These are phyloP conservation scores for Colletotrichum liaoningense DNA, from an alignment of 2,329 filamentous ascomycete genomes.

Conservation along the genomic window DNA sequence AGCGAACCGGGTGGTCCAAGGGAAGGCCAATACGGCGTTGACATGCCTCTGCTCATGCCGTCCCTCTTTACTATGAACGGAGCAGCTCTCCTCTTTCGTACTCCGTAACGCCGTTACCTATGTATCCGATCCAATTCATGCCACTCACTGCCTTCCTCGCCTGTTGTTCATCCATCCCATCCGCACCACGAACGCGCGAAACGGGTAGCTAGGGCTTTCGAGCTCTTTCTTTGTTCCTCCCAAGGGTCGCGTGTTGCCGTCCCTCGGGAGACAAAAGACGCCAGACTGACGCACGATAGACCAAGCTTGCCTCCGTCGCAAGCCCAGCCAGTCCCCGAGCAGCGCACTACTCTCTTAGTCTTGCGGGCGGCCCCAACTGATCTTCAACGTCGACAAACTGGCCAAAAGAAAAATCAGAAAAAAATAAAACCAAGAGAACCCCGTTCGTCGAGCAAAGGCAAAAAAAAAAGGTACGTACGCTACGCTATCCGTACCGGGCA, in stretches of 20 bases:
- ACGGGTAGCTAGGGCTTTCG: neutral
- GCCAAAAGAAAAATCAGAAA: slow-evolving; percentile 11
- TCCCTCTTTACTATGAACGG: neutral
- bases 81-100: neutral
- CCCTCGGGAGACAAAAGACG: slow-evolving; percentile 30
- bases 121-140: neutral
- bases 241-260: slow-evolving; percentile 7
- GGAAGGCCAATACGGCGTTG: neutral
- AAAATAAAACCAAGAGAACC: slow-evolving; percentile 6
- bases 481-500: neutral
- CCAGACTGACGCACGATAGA: slow-evolving; percentile 32
- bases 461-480: slow-evolving; percentile 9
- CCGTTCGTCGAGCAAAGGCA: neutral
- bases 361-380: slow-evolving; percentile 24
- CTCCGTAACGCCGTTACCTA: neutral
- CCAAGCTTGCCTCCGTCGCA: slow-evolving; percentile 31
- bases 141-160: slow-evolving; percentile 1
- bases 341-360: slow-evolving; percentile 20
- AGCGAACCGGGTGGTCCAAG: no score
- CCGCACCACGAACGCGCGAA: neutral
- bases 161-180: slow-evolving; percentile 10
- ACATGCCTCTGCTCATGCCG: neutral
- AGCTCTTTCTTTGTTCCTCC: slow-evolving; percentile 25
- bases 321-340: slow-evolving; percentile 13
- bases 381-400: slow-evolving; percentile 32